A percentile compares a stretch with the other conserved stretches of the same genome.
Evolutionary conservation across 805 yeast species (phyloP).

Genomic region (Saturnispora zaruensis): DNA sequence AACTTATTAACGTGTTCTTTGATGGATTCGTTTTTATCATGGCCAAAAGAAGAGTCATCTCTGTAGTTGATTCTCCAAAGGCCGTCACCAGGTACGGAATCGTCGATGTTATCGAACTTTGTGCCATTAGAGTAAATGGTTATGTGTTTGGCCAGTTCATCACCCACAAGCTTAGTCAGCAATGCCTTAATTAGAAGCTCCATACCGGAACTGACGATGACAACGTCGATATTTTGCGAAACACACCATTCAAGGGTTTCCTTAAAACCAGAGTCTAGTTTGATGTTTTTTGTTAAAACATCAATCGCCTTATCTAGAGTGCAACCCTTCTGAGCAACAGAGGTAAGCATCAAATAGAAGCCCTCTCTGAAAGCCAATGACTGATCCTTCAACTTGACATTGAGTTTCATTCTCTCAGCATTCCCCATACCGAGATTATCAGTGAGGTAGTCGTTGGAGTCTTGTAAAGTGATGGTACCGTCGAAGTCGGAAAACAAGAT

Average conservation of each 20-base stretch:
- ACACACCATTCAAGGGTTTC: constrained; percentile 74
- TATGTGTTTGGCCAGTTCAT: constrained; percentile 59
- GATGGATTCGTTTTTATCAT: constrained; percentile 84
- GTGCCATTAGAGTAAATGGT: constrained; percentile 70
- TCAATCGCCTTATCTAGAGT: constrained; percentile 72
- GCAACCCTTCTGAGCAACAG: constrained; percentile 44
- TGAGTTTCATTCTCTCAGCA: constrained; percentile 54
- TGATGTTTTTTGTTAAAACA: constrained; percentile 50
- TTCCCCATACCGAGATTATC: constrained; percentile 84
- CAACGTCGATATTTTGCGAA: constrained; percentile 63
- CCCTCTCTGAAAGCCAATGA: constrained; percentile 70
- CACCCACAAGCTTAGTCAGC: constrained; percentile 49
- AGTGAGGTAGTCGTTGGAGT: constrained; percentile 86
- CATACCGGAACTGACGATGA: constrained; percentile 92
- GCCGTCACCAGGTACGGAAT: constrained; percentile 32
- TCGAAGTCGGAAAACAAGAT: constrained; percentile 97
- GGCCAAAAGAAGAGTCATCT: constrained; percentile 87
- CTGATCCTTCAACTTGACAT: constrained; percentile 65
- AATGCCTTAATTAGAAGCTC: constrained; percentile 79
- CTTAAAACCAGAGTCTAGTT: constrained; percentile 86
- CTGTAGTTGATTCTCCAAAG: constrained; percentile 80
- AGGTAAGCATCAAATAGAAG: constrained; percentile 74
- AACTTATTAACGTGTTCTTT: constrained; percentile 33
- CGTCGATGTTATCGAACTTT: constrained; percentile 65
- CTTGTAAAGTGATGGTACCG: constrained; percentile 94